A percentile compares a stretch with the other conserved stretches of the same genome.
Evolutionary conservation across 2,329 filamentous ascomycete species (phyloP).

Genomic region (Exophiala lecanii-corni): DNA sequence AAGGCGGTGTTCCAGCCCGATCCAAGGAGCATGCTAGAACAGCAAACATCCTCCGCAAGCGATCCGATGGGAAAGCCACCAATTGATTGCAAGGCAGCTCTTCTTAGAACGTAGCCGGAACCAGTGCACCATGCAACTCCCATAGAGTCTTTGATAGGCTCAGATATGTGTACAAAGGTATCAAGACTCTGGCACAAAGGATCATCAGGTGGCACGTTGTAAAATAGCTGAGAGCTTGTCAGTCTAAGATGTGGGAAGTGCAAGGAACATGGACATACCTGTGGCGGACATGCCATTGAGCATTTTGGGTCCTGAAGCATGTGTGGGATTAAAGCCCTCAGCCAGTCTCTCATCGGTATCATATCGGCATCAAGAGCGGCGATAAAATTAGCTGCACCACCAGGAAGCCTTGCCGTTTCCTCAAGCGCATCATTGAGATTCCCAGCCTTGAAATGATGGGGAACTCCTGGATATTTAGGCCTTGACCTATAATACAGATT

Average conservation of each 20-base stretch:
- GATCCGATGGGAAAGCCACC: conserved; percentile 28
- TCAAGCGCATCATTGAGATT: conserved; percentile 26
- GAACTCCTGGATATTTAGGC: conserved; percentile 26
- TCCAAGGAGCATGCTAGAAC: conserved; percentile 25
- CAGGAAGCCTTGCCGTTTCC: conserved; percentile 16
- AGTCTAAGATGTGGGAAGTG: not conserved
- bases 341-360: conserved; percentile 29
- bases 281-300: conserved; percentile 26
- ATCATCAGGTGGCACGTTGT: conserved; percentile 27
- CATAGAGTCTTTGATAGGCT: conserved; percentile 28
- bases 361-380: conserved; percentile 31
- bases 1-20: conserved; percentile 28
- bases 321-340: conserved; percentile 27
- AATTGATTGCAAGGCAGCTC: conserved; percentile 27
- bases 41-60: conserved; percentile 29
- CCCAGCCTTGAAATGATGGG: conserved; percentile 26
- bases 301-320: conserved; percentile 22
- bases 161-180: conserved; percentile 24
- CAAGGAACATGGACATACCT: conserved; percentile 12
- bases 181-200: conserved; percentile 26
- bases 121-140: conserved; percentile 30
- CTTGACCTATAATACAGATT: conserved; percentile 41
- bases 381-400: conserved; percentile 24
- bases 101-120: conserved; percentile 27
- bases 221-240: conserved; percentile 25